Evolutionary conservation across 805 yeast species (phyloP), one percentile per base, ranked within the genome.

Genomic region (Yarrowia keelungensis): DNA sequence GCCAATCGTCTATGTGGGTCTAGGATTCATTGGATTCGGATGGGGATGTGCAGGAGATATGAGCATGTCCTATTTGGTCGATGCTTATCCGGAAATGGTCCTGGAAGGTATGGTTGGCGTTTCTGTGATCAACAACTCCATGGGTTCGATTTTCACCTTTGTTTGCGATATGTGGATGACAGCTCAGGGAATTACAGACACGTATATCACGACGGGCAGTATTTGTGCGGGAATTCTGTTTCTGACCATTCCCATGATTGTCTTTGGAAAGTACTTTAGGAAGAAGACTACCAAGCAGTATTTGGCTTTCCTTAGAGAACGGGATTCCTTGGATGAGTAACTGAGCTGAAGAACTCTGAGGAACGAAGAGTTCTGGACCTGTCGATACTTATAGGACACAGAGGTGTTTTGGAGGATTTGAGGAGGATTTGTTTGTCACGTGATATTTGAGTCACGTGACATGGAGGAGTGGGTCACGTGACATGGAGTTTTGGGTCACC

Each of bases 101-200:
- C 78, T 84, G 19, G 84, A 83, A 54, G 86, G 86, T 2, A 83
- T 86, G 84, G 87, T 84, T 64, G 84, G 86, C 45, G 86, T 86
- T 16, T 81, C 87, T 41, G 74, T 86, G 32, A 84, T 87, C 69
- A 82, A 89, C 76, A 87, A 87, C 74, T 78, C 83, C 70, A 82
- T 87, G 71, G 89, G 89, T 16, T 83, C 85, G 84, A 84, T 85
- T 19, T 87, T 87, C 73, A 87, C 85, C 2, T 83, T 85, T 76
- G 84, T 82, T 51, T 87, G 86, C 69, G 89, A 87, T 46, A 84
- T 86, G 16, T 87, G 89, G 86, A 79, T 86, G 49, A 77, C 74
- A 3, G 81, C 82, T 71, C 76, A 81, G 68, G 89, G 89, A 0
- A 77, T 79, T 69, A 84, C 85, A 71, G 81, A 85, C 71, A 81